Evolutionary conservation across 2,329 filamentous ascomycete species (phyloP), one percentile per base, ranked within the genome.

Genomic region (Fusarium tricinctum): DNA sequence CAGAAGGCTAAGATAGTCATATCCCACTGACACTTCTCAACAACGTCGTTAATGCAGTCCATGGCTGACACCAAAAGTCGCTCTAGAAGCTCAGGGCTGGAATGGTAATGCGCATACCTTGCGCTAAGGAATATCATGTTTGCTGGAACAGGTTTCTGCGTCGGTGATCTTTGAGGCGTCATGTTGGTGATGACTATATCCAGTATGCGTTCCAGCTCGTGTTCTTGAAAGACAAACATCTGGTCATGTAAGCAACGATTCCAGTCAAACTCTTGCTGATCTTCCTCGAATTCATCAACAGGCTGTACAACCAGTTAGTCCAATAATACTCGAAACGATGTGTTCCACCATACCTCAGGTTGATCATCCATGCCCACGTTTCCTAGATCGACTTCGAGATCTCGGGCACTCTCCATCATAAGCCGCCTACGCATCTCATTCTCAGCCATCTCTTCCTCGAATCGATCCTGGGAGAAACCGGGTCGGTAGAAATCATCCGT

Each of bases 351-450:
- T 81, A 94, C 93, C 84, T 98, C 96, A 52, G 94, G 93, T 75
- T 97, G 92, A 78, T 99, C 96, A 76, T 99, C 96, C 74, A 99
- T 90, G 30, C 96, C 96, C 58, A 99, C 88, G 73, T 97, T 99
- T 14, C 95, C 96, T 56, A 99, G 81, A 75, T 99, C 96, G 42
- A 99, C 96, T 79, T 99, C 96, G 35, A 99, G 84, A 78, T 99
- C 97, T 70, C 97, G 91, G 8, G 96, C 95, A 76, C 96, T 99
- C 78, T 99, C 96, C 95, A 98, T 97, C 94, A 99, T 97, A 90
- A 99, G 94, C 32, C 96, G 89, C 68, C 95, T 88, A 76, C 95
- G 93, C 87, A 97, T 89, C 79, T 98, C 96, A 72, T 93, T 97
- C 78, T 99, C 96, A 5, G 94, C 94, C 86, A 98, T 91, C 78